Evolutionary conservation across 179 eudicot species (phyloP), one percentile per base, ranked within the genome.

Genomic region (Nepenthes alata): DNA sequence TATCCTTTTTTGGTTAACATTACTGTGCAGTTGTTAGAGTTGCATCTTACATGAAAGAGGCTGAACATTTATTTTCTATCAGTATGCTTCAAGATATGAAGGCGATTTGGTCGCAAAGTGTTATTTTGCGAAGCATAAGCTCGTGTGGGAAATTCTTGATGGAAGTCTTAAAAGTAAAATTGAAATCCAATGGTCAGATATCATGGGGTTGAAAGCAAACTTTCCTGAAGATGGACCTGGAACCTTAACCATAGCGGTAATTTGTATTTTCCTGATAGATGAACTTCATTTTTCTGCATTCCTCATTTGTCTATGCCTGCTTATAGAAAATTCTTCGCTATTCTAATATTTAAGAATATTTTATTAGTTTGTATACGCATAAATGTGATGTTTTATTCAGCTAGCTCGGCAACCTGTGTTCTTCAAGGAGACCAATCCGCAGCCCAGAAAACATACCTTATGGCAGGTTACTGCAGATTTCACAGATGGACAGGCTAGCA

Each of bases 401-500:
- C 59, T 78, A 65, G 72, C 75, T 8, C 77, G 83, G 34, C 79
- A 75, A 70, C 83, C 83, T 53, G 80, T 78, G 36, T 78, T 78
- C 75, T 78, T 72, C 48, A 72, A 80, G 62, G 83, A 78, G 73
- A 75, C 77, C 12, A 78, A 75, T 75, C 83, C 83, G 39, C 83
- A 78, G 68, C 83, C 83, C 44, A 75, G 83, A 62, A 78, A 78
- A 62, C 83, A 78, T 65, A 78, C 83, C 2, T 68, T 78, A 35
- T 78, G 83, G 83, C 83, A 78, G 65, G 75, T 80, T 57, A 64
- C 83, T 56, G 53, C 77, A 51, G 83, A 78, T 72, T 78, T 78
- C 60, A 75, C 83, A 35, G 55, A 72, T 44, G 74, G 67, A 14
- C 83, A 78, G 66, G 83, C 83, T 72, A 78, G 77, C 73, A 58